A percentile compares a stretch with the other conserved stretches of the same genome.
phyloP scores from a whole-genome alignment of 345 rosid species.

The Populus davidiana region DNA sequence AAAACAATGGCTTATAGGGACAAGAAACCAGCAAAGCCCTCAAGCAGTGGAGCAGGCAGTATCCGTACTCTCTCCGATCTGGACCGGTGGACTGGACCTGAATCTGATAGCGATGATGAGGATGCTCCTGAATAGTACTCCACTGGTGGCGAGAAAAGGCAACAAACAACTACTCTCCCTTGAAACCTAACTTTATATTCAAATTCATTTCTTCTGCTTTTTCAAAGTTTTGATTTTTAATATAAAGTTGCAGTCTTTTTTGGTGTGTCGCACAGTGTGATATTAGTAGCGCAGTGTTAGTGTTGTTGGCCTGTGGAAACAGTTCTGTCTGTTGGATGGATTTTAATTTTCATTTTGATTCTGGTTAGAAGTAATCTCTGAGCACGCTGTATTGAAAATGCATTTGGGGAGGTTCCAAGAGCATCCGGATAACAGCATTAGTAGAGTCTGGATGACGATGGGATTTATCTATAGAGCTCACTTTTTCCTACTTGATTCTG shows the following conservation, averaged over 20 bases:
- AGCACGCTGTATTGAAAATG: not conserved
- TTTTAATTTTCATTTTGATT: not conserved
- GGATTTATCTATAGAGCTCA: not conserved
- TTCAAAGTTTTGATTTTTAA: not conserved
- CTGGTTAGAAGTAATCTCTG: not conserved
- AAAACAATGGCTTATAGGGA: conserved; percentile 60
- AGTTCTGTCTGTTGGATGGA: not conserved
- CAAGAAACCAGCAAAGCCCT: conserved; percentile 68
- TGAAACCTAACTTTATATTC: not conserved
- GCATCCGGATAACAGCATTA: not conserved
- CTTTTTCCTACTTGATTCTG: not conserved
- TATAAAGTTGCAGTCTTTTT: not conserved
- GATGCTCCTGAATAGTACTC: conserved; percentile 72
- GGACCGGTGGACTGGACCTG: conserved; percentile 61
- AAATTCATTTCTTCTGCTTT: not conserved
- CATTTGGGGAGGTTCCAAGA: not conserved
- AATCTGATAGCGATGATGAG: conserved; percentile 75
- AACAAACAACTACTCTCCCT: not conserved
- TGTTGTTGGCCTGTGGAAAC: not conserved
- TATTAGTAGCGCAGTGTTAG: not conserved
- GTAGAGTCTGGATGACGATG: not conserved
- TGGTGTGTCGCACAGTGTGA: too few relatives aligned
- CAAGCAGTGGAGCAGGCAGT: conserved; percentile 56
- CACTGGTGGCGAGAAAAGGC: conserved; percentile 96
- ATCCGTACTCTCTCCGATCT: conserved; percentile 85